A percentile compares a stretch with the other conserved stretches of the same genome.
Conservation (phyloP, 805 yeast species). For the Saccharomycopsis fibuligera region DNA sequence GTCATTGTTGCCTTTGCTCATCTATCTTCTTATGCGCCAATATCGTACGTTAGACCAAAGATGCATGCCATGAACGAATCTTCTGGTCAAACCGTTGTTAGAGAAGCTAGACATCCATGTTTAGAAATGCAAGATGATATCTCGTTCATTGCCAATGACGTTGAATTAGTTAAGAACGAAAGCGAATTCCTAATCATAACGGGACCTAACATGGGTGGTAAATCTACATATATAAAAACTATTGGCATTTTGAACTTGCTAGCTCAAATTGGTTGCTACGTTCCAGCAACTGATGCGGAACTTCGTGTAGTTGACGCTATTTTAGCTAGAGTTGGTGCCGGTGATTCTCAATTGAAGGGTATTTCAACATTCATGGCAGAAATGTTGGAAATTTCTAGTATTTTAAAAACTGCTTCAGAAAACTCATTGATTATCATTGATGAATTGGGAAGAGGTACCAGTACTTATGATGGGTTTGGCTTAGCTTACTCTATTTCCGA, state of each 20-base stretch:
- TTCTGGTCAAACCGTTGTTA: conserved; percentile 45
- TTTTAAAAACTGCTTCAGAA: conserved; percentile 68
- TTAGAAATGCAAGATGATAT: conserved; percentile 88
- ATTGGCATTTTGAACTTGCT: conserved; percentile 79
- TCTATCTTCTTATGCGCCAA: conserved; percentile 74
- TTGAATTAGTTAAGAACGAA: conserved; percentile 47
- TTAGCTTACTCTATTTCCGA: conserved; percentile 96
- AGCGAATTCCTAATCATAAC: conserved; percentile 79
- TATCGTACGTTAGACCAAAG: conserved; percentile 70
- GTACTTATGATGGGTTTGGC: conserved; percentile 95
- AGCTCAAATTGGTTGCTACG: conserved; percentile 86
- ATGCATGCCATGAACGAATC: conserved; percentile 47
- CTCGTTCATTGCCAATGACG: conserved; percentile 87
- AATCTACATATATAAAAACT: conserved; percentile 87
- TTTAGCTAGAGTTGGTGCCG: conserved; percentile 96
- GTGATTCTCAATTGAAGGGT: conserved; percentile 95
- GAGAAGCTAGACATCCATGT: conserved; percentile 90
- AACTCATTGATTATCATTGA: conserved; percentile 85
- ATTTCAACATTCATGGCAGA: conserved; percentile 96
- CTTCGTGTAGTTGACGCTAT: conserved; percentile 84
- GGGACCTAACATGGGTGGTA: conserved; percentile 98
- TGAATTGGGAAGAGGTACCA: conserved; percentile 83
- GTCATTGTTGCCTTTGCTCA: conserved; percentile 83
- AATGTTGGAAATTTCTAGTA: conserved; percentile 90
- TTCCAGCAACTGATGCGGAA: conserved; percentile 77